Base-by-base conservation (phyloP, 495 filamentous ascomycete species). In the Penicillium samsonianum region DNA sequence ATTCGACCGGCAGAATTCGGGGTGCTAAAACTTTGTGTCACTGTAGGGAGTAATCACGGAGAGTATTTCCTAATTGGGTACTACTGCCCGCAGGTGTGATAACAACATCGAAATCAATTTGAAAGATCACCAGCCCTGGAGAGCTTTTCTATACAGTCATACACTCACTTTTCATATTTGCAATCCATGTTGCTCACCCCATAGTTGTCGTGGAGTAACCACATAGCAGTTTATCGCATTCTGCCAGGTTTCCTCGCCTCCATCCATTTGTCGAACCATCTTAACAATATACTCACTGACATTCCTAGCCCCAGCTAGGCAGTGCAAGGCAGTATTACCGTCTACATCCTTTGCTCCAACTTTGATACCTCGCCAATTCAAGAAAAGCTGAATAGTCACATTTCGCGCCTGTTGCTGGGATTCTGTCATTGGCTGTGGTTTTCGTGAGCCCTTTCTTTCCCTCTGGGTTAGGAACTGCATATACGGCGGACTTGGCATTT, bases 261-360 rank as follows among this genome's bases (percentile, higher is more conserved):
- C 30, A 6, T 37, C 30, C 11, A 37, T 37, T 9, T 35, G 5
- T 14, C 47, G 47, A 6, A 35, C 2, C 10, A 49, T 8, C 33
- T 23, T 7, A 49, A 37, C 0, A 25, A 4, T 25, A 28, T 5
- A 7, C 9, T 23, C 22, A 30, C 30, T 16, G 26, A 28, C 26
- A 7, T 28, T 28, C 1, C 26, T 7, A 28, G 26, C 6, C 26
- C 26, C 6, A 28, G 26, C 26, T 4, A 50, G 30, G 7, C 37
- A 50, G 6, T 50, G 30, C 11, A 50, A 23, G 16, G 47, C 47
- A 37, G 47, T 50, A 22, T 50, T 50, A 20, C 47, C 30, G 14
- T 50, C 47, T 9, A 50, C 19, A 50, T 50, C 47, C 30, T 50
- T 10, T 9, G 28, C 47, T 4, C 47, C 3, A 4, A 35, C 8